Conservation (phyloP, 2,329 filamentous ascomycete genomes). For the Ophiocordyceps camponoti-rufipedis region DNA sequence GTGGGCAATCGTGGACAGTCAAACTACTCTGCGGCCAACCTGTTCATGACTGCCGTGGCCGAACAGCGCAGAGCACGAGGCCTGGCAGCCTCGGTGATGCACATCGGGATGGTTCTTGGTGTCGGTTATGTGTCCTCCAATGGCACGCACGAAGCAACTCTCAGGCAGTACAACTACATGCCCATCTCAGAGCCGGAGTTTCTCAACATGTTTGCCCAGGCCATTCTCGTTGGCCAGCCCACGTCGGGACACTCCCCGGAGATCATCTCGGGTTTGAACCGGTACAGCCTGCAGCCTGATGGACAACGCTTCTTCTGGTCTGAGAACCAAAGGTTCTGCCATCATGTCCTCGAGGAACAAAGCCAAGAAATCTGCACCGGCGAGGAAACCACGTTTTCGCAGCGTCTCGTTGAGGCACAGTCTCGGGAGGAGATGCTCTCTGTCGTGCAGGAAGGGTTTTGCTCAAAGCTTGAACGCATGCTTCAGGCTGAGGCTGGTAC, state of each 20-base stretch:
- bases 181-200: constrained; percentile 12
- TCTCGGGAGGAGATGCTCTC: not conserved
- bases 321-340: not conserved
- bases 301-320: not conserved
- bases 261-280: constrained; percentile 9
- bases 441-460: not conserved
- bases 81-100: constrained; percentile 17
- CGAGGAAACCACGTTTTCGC: not conserved
- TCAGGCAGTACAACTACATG: constrained; percentile 4
- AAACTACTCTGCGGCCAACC: constrained; percentile 26
- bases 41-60: constrained; percentile 21
- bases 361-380: not conserved
- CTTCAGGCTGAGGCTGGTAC: not conserved
- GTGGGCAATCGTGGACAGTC: constrained; percentile 18
- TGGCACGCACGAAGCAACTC: not conserved
- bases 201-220: constrained; percentile 22
- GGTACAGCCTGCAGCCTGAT: not conserved
- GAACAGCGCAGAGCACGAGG: constrained; percentile 17
- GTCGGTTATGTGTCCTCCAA: constrained; percentile 10
- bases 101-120: constrained; percentile 19
- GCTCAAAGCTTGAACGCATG: constrained; percentile 1
- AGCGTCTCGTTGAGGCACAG: not conserved
- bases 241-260: constrained; percentile 5
- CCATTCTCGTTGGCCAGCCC: constrained; percentile 15
- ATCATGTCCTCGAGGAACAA: not conserved